Evolutionary conservation across 2,329 filamentous ascomycete genomes (phyloP), one percentile per base, ranked within the genome.

Genomic region (Fusarium tupiense): DNA sequence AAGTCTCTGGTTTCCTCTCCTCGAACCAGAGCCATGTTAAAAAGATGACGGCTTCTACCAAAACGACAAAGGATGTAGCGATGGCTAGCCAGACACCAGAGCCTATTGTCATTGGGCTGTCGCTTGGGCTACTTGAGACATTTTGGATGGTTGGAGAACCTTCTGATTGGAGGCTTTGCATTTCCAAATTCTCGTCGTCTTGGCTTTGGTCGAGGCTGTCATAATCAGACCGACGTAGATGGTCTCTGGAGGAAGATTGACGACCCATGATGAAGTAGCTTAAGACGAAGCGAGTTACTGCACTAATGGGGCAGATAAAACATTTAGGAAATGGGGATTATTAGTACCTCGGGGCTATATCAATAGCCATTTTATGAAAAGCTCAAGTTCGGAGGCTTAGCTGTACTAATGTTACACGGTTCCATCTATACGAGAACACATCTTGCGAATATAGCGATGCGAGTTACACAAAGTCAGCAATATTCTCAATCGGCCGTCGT

Each of bases 401-500:
- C 1, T 12, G 3, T 12, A 37, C 33, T 2, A 22, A 4, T 22
- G 7, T 26, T 22, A 17, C n/a, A 53, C 33, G 2, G 2, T 53
- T 14, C 0, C 9, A 37, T 10, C 2, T 16, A 17, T 26, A 37
- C 49, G 9, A 53, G n/a, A 22, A 37, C n/a, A 17, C 19, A 20
- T 9, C 3, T 37, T 53, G 13, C n/a, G 13, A 22, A 24, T 9
- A 8, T 2, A 26, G n/a, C 19, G 3, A 26, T 38, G 6, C 2
- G 19, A 37, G 3, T 4, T 12, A 9, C 2, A 22, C 14, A 12
- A 24, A 16, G 14, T 37, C 10, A 38, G 13, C 33, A 6, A 54
- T 29, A 17, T 7, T 17, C n/a, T 22, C 14, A 10, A 38, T 17
- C 5, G 5, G 5, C 10, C 0, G 10, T 38, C 35, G 10, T 1